These are phyloP conservation scores for Emmonsiellopsis sp. DNA, from an alignment of 2,329 filamentous ascomycete species.

Conservation along the genomic window DNA sequence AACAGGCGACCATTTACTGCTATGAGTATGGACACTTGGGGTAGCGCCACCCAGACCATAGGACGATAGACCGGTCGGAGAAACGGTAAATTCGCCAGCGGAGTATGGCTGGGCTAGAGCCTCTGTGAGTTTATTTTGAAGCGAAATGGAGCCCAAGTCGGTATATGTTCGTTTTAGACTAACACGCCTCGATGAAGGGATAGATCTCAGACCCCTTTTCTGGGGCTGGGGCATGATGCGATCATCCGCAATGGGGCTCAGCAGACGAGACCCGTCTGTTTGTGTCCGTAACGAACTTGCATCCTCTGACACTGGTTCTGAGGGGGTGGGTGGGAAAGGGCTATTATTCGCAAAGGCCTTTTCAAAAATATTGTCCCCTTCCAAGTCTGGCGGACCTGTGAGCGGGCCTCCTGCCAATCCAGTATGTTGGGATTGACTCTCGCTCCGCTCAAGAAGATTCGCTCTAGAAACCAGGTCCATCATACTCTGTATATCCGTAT, in stretches of 20 bases:
- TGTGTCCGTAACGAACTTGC: slow-evolving; percentile 4
- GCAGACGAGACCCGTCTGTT: slow-evolving; percentile 2
- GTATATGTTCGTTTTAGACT: slow-evolving; percentile 82
- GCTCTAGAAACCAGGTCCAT: slow-evolving; percentile 78
- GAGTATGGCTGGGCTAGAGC: slow-evolving; percentile 75
- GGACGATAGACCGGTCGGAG: slow-evolving; percentile 26
- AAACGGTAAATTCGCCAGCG: slow-evolving; percentile 37
- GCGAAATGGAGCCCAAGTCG: slow-evolving; percentile 62
- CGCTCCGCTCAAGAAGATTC: slow-evolving; percentile 64
- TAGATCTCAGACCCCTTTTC: slow-evolving; percentile 25
- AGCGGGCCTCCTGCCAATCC: slow-evolving; percentile 53
- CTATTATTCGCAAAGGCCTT: slow-evolving; percentile 56
- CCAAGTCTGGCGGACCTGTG: slow-evolving; percentile 67
- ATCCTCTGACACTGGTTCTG: slow-evolving; percentile 13
- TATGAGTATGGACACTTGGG: slow-evolving; percentile 70
- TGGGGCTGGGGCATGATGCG: slow-evolving; percentile 19
- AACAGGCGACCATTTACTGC: slow-evolving; percentile 79
- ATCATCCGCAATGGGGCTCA: slow-evolving; percentile 25
- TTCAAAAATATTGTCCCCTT: slow-evolving; percentile 76
- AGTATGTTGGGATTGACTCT: slow-evolving; percentile 36
- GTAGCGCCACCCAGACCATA: slow-evolving; percentile 30
- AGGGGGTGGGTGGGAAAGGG: slow-evolving; percentile 10
- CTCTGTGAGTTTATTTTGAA: slow-evolving; percentile 79
- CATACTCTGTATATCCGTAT: slow-evolving; percentile 82
- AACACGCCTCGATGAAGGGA: slow-evolving; percentile 52